Evolutionary conservation across 2,329 filamentous ascomycete species (phyloP).

Genomic region (Microascus cirrosus): DNA sequence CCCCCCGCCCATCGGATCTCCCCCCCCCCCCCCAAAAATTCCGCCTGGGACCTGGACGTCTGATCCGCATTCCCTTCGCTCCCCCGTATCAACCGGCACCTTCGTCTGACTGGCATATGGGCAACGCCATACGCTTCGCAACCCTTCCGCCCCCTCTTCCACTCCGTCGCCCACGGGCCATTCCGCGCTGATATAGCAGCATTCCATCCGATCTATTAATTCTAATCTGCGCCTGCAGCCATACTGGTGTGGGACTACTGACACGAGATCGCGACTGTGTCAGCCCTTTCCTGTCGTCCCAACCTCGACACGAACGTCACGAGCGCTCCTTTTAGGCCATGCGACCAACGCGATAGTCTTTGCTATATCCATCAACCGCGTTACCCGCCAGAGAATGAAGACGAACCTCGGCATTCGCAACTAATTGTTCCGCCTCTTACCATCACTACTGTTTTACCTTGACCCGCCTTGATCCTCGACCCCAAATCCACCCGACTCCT

Average conservation of each 20-base stretch:
- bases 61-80: neutral
- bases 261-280: conserved; percentile 2
- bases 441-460: neutral
- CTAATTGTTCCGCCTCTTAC: neutral
- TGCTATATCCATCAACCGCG: neutral
- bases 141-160: neutral
- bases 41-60: neutral
- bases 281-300: neutral
- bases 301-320: neutral
- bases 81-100: neutral
- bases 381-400: conserved; percentile 1
- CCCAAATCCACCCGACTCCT: neutral
- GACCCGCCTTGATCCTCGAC: neutral
- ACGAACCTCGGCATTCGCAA: neutral
- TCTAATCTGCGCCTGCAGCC: neutral
- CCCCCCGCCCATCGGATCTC: too few relatives aligned
- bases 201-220: neutral
- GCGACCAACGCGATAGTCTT: neutral
- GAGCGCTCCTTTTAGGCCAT: neutral
- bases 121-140: neutral
- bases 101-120: neutral
- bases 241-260: neutral
- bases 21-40: neutral
- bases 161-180: neutral
- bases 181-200: neutral